These are phyloP conservation scores for Pseudohyphozyma bogoriensis DNA, from an alignment of 768 basidiomycete genomes.

Conservation along the genomic window DNA sequence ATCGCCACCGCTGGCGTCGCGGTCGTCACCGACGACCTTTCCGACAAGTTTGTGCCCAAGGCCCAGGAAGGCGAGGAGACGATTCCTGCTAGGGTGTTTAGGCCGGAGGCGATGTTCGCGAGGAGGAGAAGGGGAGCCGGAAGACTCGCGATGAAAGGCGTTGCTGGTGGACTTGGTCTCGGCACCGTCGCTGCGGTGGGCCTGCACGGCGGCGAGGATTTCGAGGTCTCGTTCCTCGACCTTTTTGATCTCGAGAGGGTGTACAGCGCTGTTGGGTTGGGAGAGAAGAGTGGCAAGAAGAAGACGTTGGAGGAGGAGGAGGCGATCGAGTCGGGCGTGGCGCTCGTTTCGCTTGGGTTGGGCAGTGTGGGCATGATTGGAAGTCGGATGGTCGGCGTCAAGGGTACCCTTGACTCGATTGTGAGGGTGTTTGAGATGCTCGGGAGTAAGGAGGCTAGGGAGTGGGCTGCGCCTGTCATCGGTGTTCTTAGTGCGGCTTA, in stretches of 20 bases:
- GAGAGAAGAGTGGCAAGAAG: constrained; percentile 39
- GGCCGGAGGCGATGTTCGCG: constrained; percentile 96
- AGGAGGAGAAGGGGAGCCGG: constrained; percentile 42
- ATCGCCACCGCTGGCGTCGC: constrained; percentile 38
- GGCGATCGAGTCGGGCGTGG: constrained; percentile 47
- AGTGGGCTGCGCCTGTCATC: constrained; percentile 77
- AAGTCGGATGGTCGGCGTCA: constrained; percentile 72
- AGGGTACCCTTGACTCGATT: constrained; percentile 75
- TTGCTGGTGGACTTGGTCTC: constrained; percentile 61
- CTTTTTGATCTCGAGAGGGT: constrained; percentile 48
- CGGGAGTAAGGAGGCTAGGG: constrained; percentile 59
- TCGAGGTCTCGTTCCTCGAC: constrained; percentile 46
- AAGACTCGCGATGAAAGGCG: constrained; percentile 67
- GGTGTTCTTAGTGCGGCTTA: constrained; percentile 49
- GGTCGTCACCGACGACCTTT: constrained; percentile 44
- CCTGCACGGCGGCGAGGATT: constrained; percentile 15
- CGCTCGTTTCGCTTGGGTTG: constrained; percentile 31
- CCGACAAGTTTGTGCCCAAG: constrained; percentile 62
- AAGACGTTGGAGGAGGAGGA: constrained; percentile 35
- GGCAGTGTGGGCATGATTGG: constrained; percentile 39
- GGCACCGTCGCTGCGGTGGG: constrained; percentile 62
- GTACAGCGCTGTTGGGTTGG: too few species aligned
- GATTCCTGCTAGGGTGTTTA: constrained; percentile 63
- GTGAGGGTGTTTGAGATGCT: constrained; percentile 67
- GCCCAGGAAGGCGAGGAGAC: constrained; percentile 31